Evolutionary conservation across 2,329 filamentous ascomycete species (phyloP).

Genomic region (Ophiognomonia clavigignenti-juglandacearum): DNA sequence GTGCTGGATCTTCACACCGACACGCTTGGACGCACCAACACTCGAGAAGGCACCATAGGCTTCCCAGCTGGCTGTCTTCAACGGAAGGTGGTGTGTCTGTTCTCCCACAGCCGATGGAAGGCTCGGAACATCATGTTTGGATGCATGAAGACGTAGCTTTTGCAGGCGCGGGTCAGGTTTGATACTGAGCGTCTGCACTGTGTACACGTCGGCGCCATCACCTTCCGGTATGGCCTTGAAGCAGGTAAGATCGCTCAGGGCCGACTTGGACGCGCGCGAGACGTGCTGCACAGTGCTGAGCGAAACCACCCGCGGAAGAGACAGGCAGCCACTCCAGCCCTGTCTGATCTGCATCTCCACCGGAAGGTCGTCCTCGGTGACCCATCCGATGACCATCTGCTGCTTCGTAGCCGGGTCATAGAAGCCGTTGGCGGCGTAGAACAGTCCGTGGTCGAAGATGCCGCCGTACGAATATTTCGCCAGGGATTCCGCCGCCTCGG

Average conservation of each 20-base stretch:
- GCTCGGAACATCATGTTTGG: background rate
- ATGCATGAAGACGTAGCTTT: slow-evolving; percentile 17
- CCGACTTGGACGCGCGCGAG: slow-evolving; percentile 28
- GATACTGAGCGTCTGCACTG: slow-evolving; percentile 38
- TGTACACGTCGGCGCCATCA: slow-evolving; percentile 22
- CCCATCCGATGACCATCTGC: slow-evolving; percentile 43
- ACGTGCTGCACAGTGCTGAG: slow-evolving; percentile 34
- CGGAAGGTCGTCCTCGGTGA: slow-evolving; percentile 45
- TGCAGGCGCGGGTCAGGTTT: slow-evolving; percentile 22
- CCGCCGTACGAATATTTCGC: slow-evolving; percentile 26
- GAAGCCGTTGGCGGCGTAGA: slow-evolving; percentile 46
- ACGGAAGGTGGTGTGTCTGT: background rate
- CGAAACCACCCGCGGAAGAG: slow-evolving; percentile 38
- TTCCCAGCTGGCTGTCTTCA: slow-evolving; percentile 6
- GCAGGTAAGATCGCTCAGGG: slow-evolving; percentile 35
- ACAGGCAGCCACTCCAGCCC: slow-evolving; percentile 45
- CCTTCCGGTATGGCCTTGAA: slow-evolving; percentile 24
- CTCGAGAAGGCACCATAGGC: slow-evolving; percentile 8
- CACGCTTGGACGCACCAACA: slow-evolving; percentile 21
- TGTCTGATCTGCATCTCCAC: slow-evolving; percentile 36
- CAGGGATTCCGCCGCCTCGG: background rate
- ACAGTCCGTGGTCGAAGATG: slow-evolving; percentile 41
- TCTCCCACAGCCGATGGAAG: background rate
- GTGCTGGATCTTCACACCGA: slow-evolving; percentile 22
- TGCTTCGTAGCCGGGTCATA: slow-evolving; percentile 35